Base-by-base conservation (phyloP, 345 rosid genomes). In the Balakata baccata region DNA sequence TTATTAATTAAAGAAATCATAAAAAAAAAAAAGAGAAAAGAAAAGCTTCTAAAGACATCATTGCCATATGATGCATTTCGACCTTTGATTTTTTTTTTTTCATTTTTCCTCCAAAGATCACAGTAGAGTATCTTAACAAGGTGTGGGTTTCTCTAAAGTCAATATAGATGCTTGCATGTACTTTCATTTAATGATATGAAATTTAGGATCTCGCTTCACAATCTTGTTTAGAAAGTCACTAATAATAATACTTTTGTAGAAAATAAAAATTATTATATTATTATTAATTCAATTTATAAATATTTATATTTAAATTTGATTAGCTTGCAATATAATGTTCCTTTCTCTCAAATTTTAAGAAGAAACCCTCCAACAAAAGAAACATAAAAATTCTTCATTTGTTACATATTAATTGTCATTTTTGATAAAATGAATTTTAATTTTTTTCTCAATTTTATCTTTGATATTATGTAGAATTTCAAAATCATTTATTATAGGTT, bases 11-110 rank as follows among this genome's bases (percentile, higher is more conserved):
- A 12, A 12, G 17, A 7, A n/a, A 51, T 51, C 56, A 53, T 53
- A 17, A 13, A 12, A 52, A 49, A 68, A 51, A 23, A 52, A 62
- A 59, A 67, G n/a, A 43, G 5, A 11, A 49, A 16, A 4, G 20
- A 16, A 47, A 38, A 51, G 23, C 3, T 64, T 57, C 45, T 16
- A 68, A 52, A 43, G 18, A 67, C 3, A 67, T 72, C 51, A 78
- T 68, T 78, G 64, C 57, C 74, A 51, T 25, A 43, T 45, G 70
- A 72, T 72, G 45, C 50, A 67, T 51, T 41, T 13, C 69, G 59
- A 39, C 14, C 16, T 54, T 54, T 16, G 4, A 2, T 57, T 51
- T 50, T 16, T 64, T 60, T 23, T n/a, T 20, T 56, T 56, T 56
- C 6, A 5, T 7, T n/a, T 17, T 68, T 34, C 11, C 39, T 3